Evolutionary conservation across 441 rosid species (phyloP).

Genomic region (Bruguiera hainesii): DNA sequence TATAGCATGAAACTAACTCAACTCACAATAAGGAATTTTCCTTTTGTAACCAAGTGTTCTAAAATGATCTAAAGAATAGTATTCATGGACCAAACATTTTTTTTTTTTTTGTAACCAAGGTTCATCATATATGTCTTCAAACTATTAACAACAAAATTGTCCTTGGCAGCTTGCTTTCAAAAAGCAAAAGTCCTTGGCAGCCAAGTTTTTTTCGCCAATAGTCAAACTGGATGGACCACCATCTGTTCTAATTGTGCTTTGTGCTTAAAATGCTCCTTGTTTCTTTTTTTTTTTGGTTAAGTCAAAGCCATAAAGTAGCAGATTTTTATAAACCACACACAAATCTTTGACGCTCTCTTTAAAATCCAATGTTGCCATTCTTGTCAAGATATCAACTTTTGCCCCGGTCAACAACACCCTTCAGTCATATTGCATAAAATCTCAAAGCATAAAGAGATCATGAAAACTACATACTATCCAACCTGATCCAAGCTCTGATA

Average conservation of each 20-base stretch:
- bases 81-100: too few species aligned
- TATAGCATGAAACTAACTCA: background rate
- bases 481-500: conserved; percentile 60
- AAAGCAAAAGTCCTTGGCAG: background rate
- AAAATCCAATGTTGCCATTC: background rate
- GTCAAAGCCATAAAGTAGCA: background rate
- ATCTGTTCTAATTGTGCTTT: background rate
- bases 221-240: background rate
- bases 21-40: too few species aligned
- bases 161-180: background rate
- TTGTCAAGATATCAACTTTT: background rate
- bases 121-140: background rate
- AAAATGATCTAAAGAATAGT: too few species aligned
- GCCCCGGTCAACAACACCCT: background rate
- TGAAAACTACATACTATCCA: conserved; percentile 19
- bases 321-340: background rate
- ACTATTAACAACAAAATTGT: background rate
- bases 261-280: too few species aligned
- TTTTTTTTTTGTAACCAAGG: background rate
- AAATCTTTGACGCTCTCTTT: background rate
- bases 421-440: background rate
- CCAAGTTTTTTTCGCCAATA: background rate
- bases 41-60: too few species aligned
- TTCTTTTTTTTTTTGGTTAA: too few species aligned
- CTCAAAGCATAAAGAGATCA: background rate